These are phyloP conservation scores for Teratosphaeria zuluensis DNA, from an alignment of 2,329 filamentous ascomycete species.

Conservation along the genomic window DNA sequence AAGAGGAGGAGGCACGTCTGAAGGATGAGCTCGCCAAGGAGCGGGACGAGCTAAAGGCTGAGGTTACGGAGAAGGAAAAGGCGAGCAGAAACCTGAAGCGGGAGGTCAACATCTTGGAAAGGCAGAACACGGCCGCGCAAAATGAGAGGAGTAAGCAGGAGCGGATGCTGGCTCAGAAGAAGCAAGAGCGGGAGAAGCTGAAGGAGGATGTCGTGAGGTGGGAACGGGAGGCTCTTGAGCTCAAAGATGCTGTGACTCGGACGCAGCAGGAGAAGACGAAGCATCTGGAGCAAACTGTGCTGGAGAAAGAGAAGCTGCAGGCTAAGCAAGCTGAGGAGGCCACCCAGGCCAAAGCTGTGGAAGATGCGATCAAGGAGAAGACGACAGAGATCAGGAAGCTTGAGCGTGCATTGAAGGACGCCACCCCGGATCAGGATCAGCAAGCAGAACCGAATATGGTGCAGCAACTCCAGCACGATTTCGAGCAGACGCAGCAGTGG, in stretches of 20 bases:
- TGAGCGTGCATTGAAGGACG: constrained; percentile 53
- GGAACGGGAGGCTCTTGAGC: constrained; percentile 52
- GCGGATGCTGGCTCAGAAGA: constrained; percentile 57
- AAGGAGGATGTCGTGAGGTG: constrained; percentile 61
- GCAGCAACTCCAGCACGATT: constrained; percentile 26
- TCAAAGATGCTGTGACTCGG: constrained; percentile 38
- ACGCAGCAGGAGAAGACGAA: constrained; percentile 30
- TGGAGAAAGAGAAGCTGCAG: constrained; percentile 32
- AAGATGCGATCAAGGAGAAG: constrained; percentile 64
- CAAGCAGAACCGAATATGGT: constrained; percentile 22
- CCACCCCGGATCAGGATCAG: constrained; percentile 31
- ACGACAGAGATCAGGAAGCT: constrained; percentile 62
- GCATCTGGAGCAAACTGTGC: constrained; percentile 27
- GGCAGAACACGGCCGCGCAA: constrained; percentile 70
- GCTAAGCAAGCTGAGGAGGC: constrained; percentile 33
- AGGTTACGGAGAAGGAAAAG: constrained; percentile 82
- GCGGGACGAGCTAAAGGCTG: constrained; percentile 66
- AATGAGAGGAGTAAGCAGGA: constrained; percentile 72
- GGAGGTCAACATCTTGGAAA: constrained; percentile 69
- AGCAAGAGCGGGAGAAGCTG: constrained; percentile 58
- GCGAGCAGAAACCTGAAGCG: constrained; percentile 75
- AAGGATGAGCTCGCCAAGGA: constrained; percentile 55
- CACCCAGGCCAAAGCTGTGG: constrained; percentile 49
- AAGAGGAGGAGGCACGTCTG: constrained; percentile 39
- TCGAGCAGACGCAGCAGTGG: constrained; percentile 33